These are phyloP conservation scores for Platanthera guangdongensis DNA, from an alignment of 106 monocot genomes.

Conservation along the genomic window DNA sequence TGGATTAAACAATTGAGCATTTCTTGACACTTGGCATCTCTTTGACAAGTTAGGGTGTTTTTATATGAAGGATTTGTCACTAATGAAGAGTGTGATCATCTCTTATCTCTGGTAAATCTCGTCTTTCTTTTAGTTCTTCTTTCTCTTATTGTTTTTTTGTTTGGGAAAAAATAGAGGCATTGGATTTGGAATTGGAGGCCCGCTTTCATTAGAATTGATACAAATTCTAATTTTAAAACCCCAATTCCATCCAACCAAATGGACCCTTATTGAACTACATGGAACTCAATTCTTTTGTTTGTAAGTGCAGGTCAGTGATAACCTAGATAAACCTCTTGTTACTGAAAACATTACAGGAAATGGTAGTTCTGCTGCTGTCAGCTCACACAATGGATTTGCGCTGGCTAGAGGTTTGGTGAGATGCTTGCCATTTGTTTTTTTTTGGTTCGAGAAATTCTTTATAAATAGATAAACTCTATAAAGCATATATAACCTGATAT, in stretches of 20 bases:
- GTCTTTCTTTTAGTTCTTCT: not conserved
- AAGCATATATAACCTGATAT: not conserved
- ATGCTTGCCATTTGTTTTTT: not conserved
- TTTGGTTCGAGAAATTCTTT: not conserved
- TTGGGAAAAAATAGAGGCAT: not conserved
- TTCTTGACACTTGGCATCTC: constrained; percentile 7
- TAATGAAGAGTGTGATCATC: constrained; percentile 54
- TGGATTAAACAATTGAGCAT: not conserved
- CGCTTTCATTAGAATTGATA: not conserved
- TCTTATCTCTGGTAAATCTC: constrained; percentile 51
- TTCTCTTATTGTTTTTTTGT: not conserved
- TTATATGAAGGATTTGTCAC: constrained; percentile 65
- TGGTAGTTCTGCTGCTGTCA: not conserved
- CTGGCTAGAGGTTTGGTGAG: not conserved
- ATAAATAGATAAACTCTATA: not conserved
- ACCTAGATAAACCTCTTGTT: not conserved
- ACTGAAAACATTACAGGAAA: not conserved
- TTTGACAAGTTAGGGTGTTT: constrained; percentile 50
- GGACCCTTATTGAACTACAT: not conserved
- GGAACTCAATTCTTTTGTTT: not conserved
- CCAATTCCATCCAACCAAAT: not conserved
- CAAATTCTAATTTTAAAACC: constrained; percentile 9
- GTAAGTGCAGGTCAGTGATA: constrained; percentile 17
- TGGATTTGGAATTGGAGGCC: no score
- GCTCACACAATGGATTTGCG: not conserved